phyloP scores from a whole-genome alignment of 371 early-diverging fungal species.

The Basidiobolus heterosporus region DNA sequence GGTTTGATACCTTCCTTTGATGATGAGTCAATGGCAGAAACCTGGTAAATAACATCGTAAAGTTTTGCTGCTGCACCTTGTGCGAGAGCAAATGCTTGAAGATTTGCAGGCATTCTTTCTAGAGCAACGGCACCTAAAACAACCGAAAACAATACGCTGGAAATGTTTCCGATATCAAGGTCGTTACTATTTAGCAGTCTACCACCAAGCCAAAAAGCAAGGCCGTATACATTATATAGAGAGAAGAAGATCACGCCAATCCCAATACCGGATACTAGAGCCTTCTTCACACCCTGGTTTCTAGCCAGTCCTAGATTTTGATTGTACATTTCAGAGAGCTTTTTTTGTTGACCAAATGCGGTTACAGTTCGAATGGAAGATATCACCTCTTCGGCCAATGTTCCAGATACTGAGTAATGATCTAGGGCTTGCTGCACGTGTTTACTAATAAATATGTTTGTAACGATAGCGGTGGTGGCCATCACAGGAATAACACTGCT shows the following conservation, averaged over 20 bases:
- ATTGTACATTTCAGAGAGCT: slow-evolving; percentile 44
- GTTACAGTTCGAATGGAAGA: slow-evolving; percentile 73
- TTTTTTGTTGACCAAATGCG: slow-evolving; percentile 62
- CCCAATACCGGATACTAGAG: slow-evolving; percentile 25
- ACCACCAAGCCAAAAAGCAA: slow-evolving; percentile 46
- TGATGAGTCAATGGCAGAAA: slow-evolving; percentile 40
- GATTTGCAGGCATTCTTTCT: too few species aligned
- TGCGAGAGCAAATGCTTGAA: slow-evolving; percentile 11
- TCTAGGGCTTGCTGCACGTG: slow-evolving; percentile 17
- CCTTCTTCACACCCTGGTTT: slow-evolving; percentile 31
- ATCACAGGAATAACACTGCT: slow-evolving; percentile 6
- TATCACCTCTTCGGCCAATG: slow-evolving; percentile 71
- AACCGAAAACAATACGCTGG: slow-evolving; percentile 32
- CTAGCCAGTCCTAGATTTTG: slow-evolving; percentile 29
- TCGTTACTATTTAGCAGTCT: slow-evolving; percentile 25
- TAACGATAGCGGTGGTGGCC: slow-evolving; percentile 27
- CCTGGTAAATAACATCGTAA: slow-evolving; percentile 56
- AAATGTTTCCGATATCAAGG: slow-evolving; percentile 13
- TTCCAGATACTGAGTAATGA: slow-evolving; percentile 49
- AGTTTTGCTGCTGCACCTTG: slow-evolving; percentile 45
- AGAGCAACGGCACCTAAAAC: slow-evolving; percentile 18
- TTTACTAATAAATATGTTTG: slow-evolving; percentile 36
- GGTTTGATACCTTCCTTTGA: slow-evolving; percentile 30
- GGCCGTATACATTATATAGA: slow-evolving; percentile 41
- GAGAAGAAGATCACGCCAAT: slow-evolving; percentile 42